Percentiles rank a stretch among this genome's conserved stretches.
phyloP scores from a whole-genome alignment of 495 filamentous ascomycete species.

The Stereocaulon alpinum region DNA sequence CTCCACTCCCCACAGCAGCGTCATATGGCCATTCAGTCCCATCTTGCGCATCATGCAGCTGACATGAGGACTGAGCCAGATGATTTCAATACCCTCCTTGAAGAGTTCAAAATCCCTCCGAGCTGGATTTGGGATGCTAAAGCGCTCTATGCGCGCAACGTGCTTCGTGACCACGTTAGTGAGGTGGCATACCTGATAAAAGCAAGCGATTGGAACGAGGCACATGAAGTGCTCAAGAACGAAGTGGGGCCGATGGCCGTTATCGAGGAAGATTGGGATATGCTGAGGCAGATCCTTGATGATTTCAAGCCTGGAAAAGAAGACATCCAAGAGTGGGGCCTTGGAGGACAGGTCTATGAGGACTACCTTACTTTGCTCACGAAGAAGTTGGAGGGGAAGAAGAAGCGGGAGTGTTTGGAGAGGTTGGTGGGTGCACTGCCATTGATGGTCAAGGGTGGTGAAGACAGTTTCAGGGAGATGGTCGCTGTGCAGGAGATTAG shows the following conservation, averaged over 20 bases:
- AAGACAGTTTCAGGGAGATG: slow-evolving; percentile 62
- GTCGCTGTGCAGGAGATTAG: slow-evolving; percentile 66
- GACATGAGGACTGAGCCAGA: slow-evolving; percentile 41
- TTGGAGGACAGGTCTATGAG: slow-evolving; percentile 71
- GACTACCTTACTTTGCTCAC: slow-evolving; percentile 58
- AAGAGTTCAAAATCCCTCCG: slow-evolving; percentile 55
- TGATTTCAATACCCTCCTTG: slow-evolving; percentile 48
- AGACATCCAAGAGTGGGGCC: slow-evolving; percentile 51
- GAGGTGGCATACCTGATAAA: slow-evolving; percentile 69
- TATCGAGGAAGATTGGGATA: slow-evolving; percentile 63
- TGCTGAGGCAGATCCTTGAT: slow-evolving; percentile 50
- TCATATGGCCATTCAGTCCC: slow-evolving; percentile 48
- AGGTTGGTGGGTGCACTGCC: slow-evolving; percentile 55
- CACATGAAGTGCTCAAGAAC: slow-evolving; percentile 68
- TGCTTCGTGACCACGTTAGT: slow-evolving; percentile 47
- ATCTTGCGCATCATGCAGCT: slow-evolving; percentile 45
- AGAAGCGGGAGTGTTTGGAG: slow-evolving; percentile 36
- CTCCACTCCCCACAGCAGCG: slow-evolving; percentile 54
- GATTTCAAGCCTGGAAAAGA: slow-evolving; percentile 51
- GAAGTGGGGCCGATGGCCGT: slow-evolving; percentile 70
- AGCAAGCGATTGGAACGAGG: slow-evolving; percentile 65
- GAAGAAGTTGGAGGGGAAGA: slow-evolving; percentile 22
- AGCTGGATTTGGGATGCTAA: slow-evolving; percentile 80
- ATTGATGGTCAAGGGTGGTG: slow-evolving; percentile 43
- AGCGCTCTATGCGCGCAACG: slow-evolving; percentile 66